Percentiles rank a stretch among this genome's conserved stretches.
Evolutionary conservation across 495 filamentous ascomycete species (phyloP).

Genomic region (Lasiosphaeria hispida): DNA sequence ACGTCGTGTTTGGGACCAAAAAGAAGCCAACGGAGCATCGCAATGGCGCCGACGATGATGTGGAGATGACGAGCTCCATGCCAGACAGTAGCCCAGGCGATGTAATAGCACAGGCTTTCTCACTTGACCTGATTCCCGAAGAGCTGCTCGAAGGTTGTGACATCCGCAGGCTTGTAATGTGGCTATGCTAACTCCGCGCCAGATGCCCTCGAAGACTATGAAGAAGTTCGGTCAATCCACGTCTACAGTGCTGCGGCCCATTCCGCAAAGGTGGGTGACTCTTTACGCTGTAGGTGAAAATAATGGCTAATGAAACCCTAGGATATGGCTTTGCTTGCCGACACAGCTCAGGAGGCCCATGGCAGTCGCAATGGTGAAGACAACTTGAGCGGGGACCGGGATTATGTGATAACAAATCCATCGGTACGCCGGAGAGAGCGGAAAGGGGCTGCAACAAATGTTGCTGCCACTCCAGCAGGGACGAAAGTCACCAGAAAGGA

Average conservation of each 20-base stretch:
- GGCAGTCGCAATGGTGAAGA: slow-evolving; percentile 21
- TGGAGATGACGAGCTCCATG: slow-evolving; percentile 71
- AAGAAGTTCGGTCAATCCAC: slow-evolving; percentile 71
- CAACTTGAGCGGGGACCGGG: slow-evolving; percentile 9
- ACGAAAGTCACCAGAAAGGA: slow-evolving; percentile 10
- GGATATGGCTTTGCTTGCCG: slow-evolving; percentile 72
- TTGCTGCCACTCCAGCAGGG: slow-evolving; percentile 4
- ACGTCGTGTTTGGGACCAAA: slow-evolving; percentile 69
- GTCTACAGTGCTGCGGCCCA: slow-evolving; percentile 81
- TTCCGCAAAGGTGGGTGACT: slow-evolving; percentile 56
- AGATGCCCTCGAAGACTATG: slow-evolving; percentile 69
- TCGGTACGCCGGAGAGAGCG: slow-evolving; percentile 41
- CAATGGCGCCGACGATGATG: slow-evolving; percentile 60
- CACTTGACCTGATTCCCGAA: slow-evolving; percentile 73
- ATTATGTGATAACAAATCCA: slow-evolving; percentile 33
- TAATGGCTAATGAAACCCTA: slow-evolving; percentile 15
- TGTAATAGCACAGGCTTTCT: slow-evolving; percentile 47
- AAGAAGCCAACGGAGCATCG: slow-evolving; percentile 30
- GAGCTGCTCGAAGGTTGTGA: slow-evolving; percentile 69
- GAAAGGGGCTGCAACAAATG: slow-evolving; percentile 22
- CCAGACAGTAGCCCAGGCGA: slow-evolving; percentile 49
- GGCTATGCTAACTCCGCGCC: slow-evolving; percentile 14
- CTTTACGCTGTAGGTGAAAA: neutral
- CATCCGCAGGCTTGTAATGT: neutral
- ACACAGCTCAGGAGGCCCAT: slow-evolving; percentile 64